Evolutionary conservation across 2,329 filamentous ascomycete genomes (phyloP).

Genomic region (Ascochyta koolunga): DNA sequence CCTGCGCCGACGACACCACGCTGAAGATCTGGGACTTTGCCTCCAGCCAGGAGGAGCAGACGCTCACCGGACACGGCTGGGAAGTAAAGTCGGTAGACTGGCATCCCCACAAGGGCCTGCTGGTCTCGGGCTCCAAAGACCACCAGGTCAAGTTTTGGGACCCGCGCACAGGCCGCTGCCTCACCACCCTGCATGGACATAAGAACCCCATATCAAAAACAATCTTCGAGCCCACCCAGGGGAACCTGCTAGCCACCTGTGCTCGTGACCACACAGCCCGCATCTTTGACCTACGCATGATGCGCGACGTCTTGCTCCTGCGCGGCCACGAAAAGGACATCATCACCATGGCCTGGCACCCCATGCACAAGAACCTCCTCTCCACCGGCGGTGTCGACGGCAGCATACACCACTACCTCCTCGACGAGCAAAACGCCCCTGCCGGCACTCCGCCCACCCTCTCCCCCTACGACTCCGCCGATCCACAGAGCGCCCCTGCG

Average conservation of each 20-base stretch:
- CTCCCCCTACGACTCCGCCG: constrained; percentile 81
- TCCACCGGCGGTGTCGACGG: constrained; percentile 92
- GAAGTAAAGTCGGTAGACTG: constrained; percentile 97
- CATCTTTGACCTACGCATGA: constrained; percentile 95
- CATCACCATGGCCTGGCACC: constrained; percentile 91
- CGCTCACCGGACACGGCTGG: constrained; percentile 93
- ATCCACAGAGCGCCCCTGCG: constrained; percentile 77
- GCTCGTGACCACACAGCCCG: constrained; percentile 91
- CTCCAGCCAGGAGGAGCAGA: constrained; percentile 79
- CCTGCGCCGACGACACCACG: constrained; percentile 89
- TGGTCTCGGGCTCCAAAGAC: constrained; percentile 97
- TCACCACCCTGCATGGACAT: constrained; percentile 94
- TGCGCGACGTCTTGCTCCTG: constrained; percentile 93
- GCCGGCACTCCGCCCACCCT: constrained; percentile 71
- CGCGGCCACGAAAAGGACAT: constrained; percentile 97
- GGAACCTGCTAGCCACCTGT: constrained; percentile 85
- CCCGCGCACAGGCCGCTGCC: constrained; percentile 84
- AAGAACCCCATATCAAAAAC: constrained; percentile 97
- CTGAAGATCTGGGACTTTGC: constrained; percentile 98
- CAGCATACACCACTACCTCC: constrained; percentile 89
- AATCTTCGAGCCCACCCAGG: constrained; percentile 83
- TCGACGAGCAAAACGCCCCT: constrained; percentile 91
- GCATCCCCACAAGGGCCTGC: constrained; percentile 92
- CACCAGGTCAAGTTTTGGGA: constrained; percentile 98
- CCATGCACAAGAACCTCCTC: constrained; percentile 84